These are phyloP conservation scores for Vaccinium vitisidaea DNA, from an alignment of 148 eudicot species.

Conservation along the genomic window DNA sequence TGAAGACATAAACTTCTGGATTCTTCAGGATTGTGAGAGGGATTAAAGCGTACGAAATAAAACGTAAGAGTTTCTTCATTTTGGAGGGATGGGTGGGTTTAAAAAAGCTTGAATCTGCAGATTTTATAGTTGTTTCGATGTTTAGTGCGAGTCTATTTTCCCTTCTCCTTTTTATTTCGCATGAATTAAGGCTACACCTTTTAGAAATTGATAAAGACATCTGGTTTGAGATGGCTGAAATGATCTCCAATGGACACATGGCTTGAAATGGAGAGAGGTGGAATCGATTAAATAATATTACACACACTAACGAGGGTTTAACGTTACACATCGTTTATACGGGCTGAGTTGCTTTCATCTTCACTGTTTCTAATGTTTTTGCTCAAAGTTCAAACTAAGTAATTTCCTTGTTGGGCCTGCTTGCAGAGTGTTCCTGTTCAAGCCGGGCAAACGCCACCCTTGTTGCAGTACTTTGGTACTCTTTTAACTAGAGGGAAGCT, in stretches of 20 bases:
- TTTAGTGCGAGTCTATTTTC: background rate
- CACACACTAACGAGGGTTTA: background rate
- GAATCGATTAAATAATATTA: background rate
- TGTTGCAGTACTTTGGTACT: slow-evolving; percentile 94
- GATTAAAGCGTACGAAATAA: background rate
- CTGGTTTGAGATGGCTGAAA: background rate
- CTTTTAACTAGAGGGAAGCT: slow-evolving; percentile 85
- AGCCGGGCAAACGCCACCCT: slow-evolving; percentile 96
- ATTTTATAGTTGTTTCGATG: background rate
- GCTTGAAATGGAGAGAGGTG: background rate
- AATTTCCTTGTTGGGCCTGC: slow-evolving; percentile 15
- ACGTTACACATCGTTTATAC: background rate
- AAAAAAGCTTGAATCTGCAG: background rate
- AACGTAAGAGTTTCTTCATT: background rate
- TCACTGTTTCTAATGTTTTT: background rate
- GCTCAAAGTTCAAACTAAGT: background rate
- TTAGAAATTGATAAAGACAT: background rate
- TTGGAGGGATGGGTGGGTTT: background rate
- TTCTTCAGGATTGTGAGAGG: background rate
- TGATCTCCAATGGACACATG: background rate
- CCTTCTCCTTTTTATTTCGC: background rate
- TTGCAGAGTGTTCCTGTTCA: slow-evolving; percentile 99
- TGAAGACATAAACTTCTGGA: background rate
- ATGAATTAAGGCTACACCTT: background rate
- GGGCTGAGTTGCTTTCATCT: background rate